Conservation (phyloP, 1,284 basidiomycete species). For the Cystobasidium sp. region DNA sequence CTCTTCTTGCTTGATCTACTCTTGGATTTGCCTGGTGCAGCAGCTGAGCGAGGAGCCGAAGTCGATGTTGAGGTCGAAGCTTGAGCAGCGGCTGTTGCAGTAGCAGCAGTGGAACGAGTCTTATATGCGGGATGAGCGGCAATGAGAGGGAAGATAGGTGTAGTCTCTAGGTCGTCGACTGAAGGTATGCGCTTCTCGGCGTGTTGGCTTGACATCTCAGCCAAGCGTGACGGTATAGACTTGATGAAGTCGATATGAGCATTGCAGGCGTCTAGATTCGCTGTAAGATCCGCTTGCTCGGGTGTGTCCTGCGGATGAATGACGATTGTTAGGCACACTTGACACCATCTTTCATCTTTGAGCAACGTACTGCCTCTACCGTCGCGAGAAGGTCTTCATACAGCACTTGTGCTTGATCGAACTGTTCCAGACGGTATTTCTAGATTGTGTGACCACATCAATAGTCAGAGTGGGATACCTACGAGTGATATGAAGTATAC, state of each 20-base stretch:
- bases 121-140: constrained; percentile 42
- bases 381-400: constrained; percentile 51
- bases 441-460: constrained; percentile 5
- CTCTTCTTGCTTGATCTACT: constrained; percentile 9
- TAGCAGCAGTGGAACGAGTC: constrained; percentile 22
- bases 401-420: constrained; percentile 43
- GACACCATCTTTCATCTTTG: neutral
- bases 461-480: neutral
- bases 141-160: constrained; percentile 46
- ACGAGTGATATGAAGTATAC: constrained; percentile 3
- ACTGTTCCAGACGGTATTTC: constrained; percentile 51
- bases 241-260: constrained; percentile 48
- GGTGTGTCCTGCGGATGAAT: constrained; percentile 49
- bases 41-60: neutral
- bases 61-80: constrained; percentile 18
- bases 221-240: constrained; percentile 46
- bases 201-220: constrained; percentile 16
- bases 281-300: constrained; percentile 50
- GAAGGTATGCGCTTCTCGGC: constrained; percentile 26
- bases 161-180: constrained; percentile 47
- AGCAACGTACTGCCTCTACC: constrained; percentile 46
- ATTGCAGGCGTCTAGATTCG: constrained; percentile 46
- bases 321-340: neutral
- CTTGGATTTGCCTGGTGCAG: constrained; percentile 1
- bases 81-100: constrained; percentile 11